Base-by-base conservation (phyloP, 176 grass and related monocot genomes). In the Cocos nucifera region DNA sequence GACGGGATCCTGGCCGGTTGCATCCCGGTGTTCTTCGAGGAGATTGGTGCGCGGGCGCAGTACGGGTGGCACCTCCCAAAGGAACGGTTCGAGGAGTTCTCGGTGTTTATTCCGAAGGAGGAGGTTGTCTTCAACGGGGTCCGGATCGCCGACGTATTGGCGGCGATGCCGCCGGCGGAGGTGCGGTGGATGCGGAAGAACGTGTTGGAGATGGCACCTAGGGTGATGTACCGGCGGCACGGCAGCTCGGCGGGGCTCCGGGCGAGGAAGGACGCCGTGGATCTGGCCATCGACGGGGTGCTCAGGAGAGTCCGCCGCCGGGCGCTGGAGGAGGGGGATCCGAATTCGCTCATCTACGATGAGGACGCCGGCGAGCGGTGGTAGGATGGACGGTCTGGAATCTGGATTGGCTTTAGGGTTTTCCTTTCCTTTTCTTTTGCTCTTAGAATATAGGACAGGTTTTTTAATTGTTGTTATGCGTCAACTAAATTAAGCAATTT, bases 21-120 rank as follows among this genome's bases (percentile, higher is more conserved):
- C 61, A 72, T 86, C 55, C 87, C 78, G 1, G 82, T 90, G 2
- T 85, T 90, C 75, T 90, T 90, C 63, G 87, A 90, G 78, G 78
- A 78, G 24, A 17, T 71, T 6, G 66, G 73, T n/a, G 88, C 88
- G 39, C 71, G 53, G 64, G 56, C 44, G 50, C 87, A 86, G 56
- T 91, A 75, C 60, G 79, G 87, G 0, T 91, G 87, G 87, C 87
- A 91, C 69, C 72, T 89, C 22, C 76, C 82, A 1, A 62, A 54
- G 32, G 52, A 22, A 20, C 63, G 69, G 35, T 91, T 74, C 76
- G 73, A 74, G 3, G 76, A 91, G 8, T 91, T 91, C 78, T 91
- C 87, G 2, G 71, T 83, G 49, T 56, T 56, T 49, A 80, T 91
- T 15, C 73, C 79, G 0, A 83, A 83, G 74, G 87, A 83, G 57